A percentile compares a stretch with the other conserved stretches of the same genome.
These are phyloP conservation scores for Solanum sejunctum DNA, from an alignment of 257 asterid species.

Conservation along the genomic window DNA sequence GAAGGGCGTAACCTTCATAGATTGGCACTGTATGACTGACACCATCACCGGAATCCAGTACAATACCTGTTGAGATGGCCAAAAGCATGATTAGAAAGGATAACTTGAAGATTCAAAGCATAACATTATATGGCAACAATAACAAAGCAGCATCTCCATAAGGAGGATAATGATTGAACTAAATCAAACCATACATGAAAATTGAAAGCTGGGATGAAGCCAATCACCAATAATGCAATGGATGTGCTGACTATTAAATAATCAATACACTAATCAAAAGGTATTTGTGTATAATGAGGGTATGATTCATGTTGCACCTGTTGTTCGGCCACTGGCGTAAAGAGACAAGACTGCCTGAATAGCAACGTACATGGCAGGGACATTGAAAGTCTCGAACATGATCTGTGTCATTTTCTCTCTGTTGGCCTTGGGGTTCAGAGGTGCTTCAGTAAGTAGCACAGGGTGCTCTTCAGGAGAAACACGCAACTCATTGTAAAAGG, in stretches of 20 bases:
- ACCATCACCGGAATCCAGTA: slow-evolving; percentile 35
- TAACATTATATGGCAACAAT: not conserved
- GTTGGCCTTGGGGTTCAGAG: slow-evolving; percentile 32
- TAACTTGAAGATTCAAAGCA: not conserved
- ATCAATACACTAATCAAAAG: not conserved
- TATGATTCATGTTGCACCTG: slow-evolving; percentile 7
- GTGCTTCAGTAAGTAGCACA: slow-evolving; percentile 36
- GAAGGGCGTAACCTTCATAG: slow-evolving; percentile 27
- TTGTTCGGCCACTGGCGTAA: slow-evolving; percentile 42
- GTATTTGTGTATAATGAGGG: not conserved
- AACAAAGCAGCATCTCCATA: not conserved
- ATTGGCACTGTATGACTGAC: slow-evolving; percentile 31
- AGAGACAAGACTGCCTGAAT: slow-evolving; percentile 41
- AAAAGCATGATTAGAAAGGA: not conserved
- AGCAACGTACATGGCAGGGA: slow-evolving; percentile 43
- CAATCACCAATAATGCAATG: not conserved
- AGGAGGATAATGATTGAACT: not conserved
- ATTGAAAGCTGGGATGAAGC: not conserved
- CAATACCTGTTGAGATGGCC: slow-evolving; percentile 11
- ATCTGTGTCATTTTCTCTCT: slow-evolving; percentile 38
- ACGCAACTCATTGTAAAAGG: slow-evolving; percentile 35
- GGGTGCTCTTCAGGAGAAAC: slow-evolving; percentile 38
- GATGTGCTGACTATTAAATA: not conserved
- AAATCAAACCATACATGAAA: not conserved
- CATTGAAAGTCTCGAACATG: slow-evolving; percentile 33